Evolutionary conservation across 495 filamentous ascomycete genomes (phyloP).

Genomic region (Amphirosellinia nigrospora): DNA sequence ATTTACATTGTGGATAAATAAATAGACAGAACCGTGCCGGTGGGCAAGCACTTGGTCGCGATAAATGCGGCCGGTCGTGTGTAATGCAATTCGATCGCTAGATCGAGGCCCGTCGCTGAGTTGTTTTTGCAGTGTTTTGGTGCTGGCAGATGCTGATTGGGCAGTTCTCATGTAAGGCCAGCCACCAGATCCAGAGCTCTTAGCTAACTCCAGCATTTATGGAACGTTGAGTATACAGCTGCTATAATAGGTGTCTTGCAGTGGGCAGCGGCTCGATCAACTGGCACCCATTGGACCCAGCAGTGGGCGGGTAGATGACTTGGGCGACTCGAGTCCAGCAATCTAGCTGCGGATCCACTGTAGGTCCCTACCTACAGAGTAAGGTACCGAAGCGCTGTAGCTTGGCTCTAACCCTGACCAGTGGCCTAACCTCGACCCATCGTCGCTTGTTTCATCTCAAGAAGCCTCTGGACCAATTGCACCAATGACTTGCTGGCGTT

Average conservation of each 20-base stretch:
- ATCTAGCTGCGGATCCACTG: slow-evolving; percentile 5
- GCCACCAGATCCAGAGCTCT: slow-evolving; percentile 19
- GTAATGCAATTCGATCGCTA: slow-evolving; percentile 18
- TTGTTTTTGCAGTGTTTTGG: slow-evolving; percentile 25
- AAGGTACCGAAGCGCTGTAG: slow-evolving; percentile 14
- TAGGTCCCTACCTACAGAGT: neutral
- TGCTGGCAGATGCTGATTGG: slow-evolving; percentile 28
- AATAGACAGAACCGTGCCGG: slow-evolving; percentile 2
- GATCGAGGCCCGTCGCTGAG: slow-evolving; percentile 17
- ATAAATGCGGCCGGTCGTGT: slow-evolving; percentile 16
- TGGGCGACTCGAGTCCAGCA: slow-evolving; percentile 19
- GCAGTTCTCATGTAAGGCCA: slow-evolving; percentile 12
- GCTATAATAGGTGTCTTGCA: slow-evolving; percentile 17
- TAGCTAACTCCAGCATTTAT: slow-evolving; percentile 7
- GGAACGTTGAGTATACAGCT: slow-evolving; percentile 11
- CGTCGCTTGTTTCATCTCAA: slow-evolving; percentile 51
- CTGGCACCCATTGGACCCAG: slow-evolving; percentile 1
- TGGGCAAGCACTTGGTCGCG: slow-evolving; percentile 13
- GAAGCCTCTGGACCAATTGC: slow-evolving; percentile 32
- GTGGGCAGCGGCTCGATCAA: slow-evolving; percentile 14
- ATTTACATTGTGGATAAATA: neutral
- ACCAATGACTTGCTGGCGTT: slow-evolving; percentile 40
- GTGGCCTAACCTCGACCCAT: slow-evolving; percentile 24
- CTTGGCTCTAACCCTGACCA: slow-evolving; percentile 18
- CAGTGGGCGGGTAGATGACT: slow-evolving; percentile 16